Conservation (phyloP, 2,329 filamentous ascomycete genomes). For the Paracoccidioides lutzii region DNA sequence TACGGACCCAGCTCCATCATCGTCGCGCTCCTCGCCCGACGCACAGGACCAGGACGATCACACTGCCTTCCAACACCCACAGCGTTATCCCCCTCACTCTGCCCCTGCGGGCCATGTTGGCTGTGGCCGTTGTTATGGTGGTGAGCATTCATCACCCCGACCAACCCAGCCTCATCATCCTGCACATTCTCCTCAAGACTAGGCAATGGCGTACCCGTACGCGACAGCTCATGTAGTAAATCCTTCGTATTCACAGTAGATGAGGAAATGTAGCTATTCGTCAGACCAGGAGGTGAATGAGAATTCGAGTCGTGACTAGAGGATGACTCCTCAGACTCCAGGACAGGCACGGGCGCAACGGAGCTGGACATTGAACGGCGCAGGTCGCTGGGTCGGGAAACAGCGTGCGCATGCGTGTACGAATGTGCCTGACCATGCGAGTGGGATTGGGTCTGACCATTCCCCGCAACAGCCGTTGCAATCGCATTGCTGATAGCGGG, state of each 20-base stretch:
- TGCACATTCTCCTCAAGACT: constrained; percentile 56
- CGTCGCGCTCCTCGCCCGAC: constrained; percentile 84
- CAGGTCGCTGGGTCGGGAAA: constrained; percentile 64
- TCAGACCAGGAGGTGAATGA: constrained; percentile 50
- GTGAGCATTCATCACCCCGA: constrained; percentile 49
- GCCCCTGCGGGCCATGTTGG: too few relatives aligned
- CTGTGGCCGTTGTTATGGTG: constrained; percentile 13
- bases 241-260: constrained; percentile 66
- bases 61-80: constrained; percentile 22
- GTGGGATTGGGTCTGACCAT: constrained; percentile 31
- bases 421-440: constrained; percentile 41
- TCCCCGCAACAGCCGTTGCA: constrained; percentile 40
- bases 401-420: constrained; percentile 37
- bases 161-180: too few relatives aligned
- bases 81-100: constrained; percentile 25
- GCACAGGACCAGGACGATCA: constrained; percentile 56
- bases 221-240: constrained; percentile 62
- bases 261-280: constrained; percentile 49
- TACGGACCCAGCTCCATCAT: constrained; percentile 95
- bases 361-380: constrained; percentile 82
- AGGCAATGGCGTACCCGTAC: constrained; percentile 80
- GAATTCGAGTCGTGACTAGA: constrained; percentile 50
- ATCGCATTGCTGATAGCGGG: constrained; percentile 61
- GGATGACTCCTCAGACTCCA: constrained; percentile 60
- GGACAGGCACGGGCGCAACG: constrained; percentile 65